A percentile compares a stretch with the other conserved stretches of the same genome.
Evolutionary conservation across 2,329 filamentous ascomycete species (phyloP).

Genomic region (Diaporthe humulicola): DNA sequence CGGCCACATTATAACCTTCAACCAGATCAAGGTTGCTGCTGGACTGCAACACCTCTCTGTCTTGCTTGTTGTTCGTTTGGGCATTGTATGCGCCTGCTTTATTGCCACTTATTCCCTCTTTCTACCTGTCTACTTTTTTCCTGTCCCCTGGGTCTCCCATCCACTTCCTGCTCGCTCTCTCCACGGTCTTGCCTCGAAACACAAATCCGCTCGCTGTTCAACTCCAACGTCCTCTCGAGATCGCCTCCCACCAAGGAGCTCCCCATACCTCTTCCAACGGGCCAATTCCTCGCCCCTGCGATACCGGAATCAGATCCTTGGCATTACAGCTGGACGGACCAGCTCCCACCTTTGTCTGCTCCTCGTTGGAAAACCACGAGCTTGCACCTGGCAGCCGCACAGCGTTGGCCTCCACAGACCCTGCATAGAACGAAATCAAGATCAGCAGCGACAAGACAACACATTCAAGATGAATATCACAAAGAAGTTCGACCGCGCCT

Average conservation of each 20-base stretch:
- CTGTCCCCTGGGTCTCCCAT: neutral
- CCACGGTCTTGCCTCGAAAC: neutral
- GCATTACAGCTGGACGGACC: neutral
- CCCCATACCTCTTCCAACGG: neutral
- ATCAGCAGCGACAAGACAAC: neutral
- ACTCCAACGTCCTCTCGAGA: neutral
- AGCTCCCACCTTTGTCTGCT: neutral
- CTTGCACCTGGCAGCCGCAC: neutral
- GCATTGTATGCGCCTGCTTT: conserved; percentile 8
- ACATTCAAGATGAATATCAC: conserved; percentile 64
- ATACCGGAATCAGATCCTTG: conserved; percentile 9
- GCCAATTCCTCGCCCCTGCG: neutral
- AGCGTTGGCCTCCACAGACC: neutral
- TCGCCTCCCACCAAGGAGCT: neutral
- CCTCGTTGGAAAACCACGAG: neutral
- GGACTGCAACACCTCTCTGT: conserved; percentile 19
- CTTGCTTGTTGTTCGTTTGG: conserved; percentile 14
- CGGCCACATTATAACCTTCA: conserved; percentile 14
- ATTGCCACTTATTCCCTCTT: conserved; percentile 24
- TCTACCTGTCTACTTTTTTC: neutral
- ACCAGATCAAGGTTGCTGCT: conserved; percentile 22
- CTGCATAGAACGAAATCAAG: neutral
- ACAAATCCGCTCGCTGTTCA: neutral
- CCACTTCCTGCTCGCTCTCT: neutral
- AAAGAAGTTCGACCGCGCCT: conserved; percentile 95